These are phyloP conservation scores for Cladosporium sp. DNA, from an alignment of 2,329 filamentous ascomycete species.

Conservation along the genomic window DNA sequence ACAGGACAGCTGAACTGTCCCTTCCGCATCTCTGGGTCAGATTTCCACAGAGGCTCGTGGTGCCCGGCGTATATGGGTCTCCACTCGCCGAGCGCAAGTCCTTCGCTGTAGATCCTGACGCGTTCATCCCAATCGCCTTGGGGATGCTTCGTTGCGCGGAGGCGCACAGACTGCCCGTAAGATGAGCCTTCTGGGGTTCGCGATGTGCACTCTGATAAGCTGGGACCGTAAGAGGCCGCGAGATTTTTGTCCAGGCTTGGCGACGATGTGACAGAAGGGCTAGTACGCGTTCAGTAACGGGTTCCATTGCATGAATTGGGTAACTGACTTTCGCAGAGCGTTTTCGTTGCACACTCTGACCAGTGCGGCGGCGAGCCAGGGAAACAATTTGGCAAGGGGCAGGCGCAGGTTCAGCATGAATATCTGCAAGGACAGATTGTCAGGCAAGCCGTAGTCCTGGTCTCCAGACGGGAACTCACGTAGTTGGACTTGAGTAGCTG, in stretches of 20 bases:
- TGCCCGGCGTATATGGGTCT: constrained; percentile 43
- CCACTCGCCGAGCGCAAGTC: constrained; percentile 42
- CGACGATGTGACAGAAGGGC: background rate
- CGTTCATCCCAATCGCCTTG: constrained; percentile 45
- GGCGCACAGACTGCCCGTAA: constrained; percentile 38
- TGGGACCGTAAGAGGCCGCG: constrained; percentile 48
- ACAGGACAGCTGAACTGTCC: constrained; percentile 46
- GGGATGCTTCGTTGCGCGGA: constrained; percentile 30
- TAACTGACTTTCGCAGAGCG: background rate
- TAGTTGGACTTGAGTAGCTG: background rate
- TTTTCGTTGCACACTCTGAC: constrained; percentile 35
- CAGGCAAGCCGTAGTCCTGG: background rate
- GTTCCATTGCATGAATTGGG: no score
- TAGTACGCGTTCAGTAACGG: background rate
- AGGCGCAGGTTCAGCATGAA: constrained; percentile 47
- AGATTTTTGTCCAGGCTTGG: constrained; percentile 25
- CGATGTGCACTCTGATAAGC: constrained; percentile 37
- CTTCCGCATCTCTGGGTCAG: constrained; percentile 30
- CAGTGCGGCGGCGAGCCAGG: constrained; percentile 37
- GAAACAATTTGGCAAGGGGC: constrained; percentile 35
- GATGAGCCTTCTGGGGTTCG: constrained; percentile 23
- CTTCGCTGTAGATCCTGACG: constrained; percentile 50
- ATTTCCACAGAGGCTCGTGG: constrained; percentile 37
- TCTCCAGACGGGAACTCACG: background rate
- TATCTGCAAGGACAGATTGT: constrained; percentile 25